Evolutionary conservation across 768 basidiomycete species (phyloP), one percentile per base, ranked within the genome.

Genomic region (Arthromyces matolae): DNA sequence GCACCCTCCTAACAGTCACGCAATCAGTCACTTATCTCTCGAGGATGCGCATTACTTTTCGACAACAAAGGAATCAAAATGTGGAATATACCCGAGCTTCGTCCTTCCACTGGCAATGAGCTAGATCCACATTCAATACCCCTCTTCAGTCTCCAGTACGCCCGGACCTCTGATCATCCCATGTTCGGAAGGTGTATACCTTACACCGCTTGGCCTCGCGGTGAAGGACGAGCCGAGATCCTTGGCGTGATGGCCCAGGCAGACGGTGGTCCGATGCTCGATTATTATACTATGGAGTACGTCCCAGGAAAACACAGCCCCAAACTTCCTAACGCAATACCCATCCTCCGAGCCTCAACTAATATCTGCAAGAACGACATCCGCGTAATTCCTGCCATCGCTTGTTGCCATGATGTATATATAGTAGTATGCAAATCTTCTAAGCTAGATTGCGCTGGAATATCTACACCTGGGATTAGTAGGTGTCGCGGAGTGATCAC

Each of bases 1-100:
- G 13, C 20, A 29, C 12, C 13, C 20, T 42, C 24, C 34, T 24
- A n/a, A 39, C 28, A 23, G 20, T 8, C 20, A 3, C 9, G 23
- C 37, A n/a, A 27, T 13, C 22, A 47, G 45, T 47, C 45, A 3
- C 24, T 47, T 9, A 47, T 47, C 18, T 47, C 45, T 24, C 37
- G 40, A 38, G 45, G 45, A 38, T 47, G 45, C n/a, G 45, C 45
- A 18, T 24, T 47, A 24, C 45, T 47, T 16, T 47, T 47, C 8
- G 45, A 47, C 29, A 23, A 32, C 22, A 47, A 38, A 39, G 45
- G 45, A 4, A 47, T 47, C 4, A 31, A 47, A 23, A 38, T 47
- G 29, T 47, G 45, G 45, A 47, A 39, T 5, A 23, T 47, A 7
- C 45, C 45, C 4, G 45, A 47, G 29, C 37, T 40, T n/a, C 45